A percentile compares a stretch with the other conserved stretches of the same genome.
Evolutionary conservation across 1,284 basidiomycete species (phyloP).

Genomic region (Fomes fomentarius): DNA sequence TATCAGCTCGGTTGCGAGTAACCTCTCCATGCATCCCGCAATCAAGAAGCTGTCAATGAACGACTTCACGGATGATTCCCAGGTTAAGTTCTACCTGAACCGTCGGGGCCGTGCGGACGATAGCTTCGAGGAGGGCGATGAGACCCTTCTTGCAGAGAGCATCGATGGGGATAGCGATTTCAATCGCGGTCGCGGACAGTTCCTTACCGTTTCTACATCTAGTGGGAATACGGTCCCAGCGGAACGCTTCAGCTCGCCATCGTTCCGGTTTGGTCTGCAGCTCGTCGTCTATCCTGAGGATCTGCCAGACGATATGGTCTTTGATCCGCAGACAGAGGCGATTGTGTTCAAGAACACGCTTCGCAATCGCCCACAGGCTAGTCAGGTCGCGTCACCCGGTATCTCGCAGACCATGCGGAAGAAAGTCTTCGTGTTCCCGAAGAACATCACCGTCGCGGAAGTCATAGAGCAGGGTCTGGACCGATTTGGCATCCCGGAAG

Average conservation of each 20-base stretch:
- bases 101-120: constrained; percentile 45
- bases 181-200: constrained; percentile 38
- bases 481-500: constrained; percentile 91
- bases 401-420: constrained; percentile 64
- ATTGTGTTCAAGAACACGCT: constrained; percentile 82
- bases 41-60: constrained; percentile 94
- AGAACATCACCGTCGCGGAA: constrained; percentile 95
- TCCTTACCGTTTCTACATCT: constrained; percentile 47
- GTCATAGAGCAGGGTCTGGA: constrained; percentile 93
- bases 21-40: constrained; percentile 91
- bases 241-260: constrained; percentile 79
- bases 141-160: constrained; percentile 51
- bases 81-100: constrained; percentile 96
- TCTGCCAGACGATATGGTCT: constrained; percentile 90
- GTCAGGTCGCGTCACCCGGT: constrained; percentile 48
- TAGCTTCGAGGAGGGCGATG: constrained; percentile 48
- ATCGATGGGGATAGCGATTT: constrained; percentile 32
- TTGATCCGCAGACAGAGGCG: constrained; percentile 90
- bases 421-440: constrained; percentile 87
- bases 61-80: constrained; percentile 95
- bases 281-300: constrained; percentile 87
- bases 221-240: constrained; percentile 51
- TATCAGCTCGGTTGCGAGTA: constrained; percentile 90
- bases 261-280: constrained; percentile 84
- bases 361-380: constrained; percentile 51